Base-by-base conservation (phyloP, 2,329 filamentous ascomycete species). In the Pyrenophora teres region DNA sequence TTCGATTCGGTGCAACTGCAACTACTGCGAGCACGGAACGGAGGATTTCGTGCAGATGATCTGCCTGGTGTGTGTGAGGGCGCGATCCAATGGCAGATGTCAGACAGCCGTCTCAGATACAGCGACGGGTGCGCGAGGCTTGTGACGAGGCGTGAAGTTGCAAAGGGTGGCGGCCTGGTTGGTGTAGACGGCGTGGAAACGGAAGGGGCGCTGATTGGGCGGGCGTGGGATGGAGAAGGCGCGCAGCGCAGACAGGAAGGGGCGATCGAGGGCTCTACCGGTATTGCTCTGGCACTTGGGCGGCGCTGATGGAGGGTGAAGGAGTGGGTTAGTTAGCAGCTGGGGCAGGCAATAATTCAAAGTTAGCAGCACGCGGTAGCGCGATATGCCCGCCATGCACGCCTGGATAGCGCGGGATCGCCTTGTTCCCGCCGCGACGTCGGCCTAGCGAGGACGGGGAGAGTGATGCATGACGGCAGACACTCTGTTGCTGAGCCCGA, bases 11-110 rank as follows among this genome's bases (percentile, higher is more conserved):
- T 38, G 27, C 49, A 25, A 48, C 44, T 56, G 54, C 41, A 48
- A 50, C 48, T 32, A 54, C 59, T 65, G 64, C 63, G 52, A 62
- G 56, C 46, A 59, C 65, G 67, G 68, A 56, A 62, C 69, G 77
- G 76, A 77, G 73, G 76, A 78, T 79, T 75, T 71, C 74, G 75
- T 80, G 78, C 78, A 80, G 78, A 80, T 80, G 78, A 80, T 80
- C 75, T 76, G 70, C 67, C 60, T 62, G 60, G 50, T 54, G 59
- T 52, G 58, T 50, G 54, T 40, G 55, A 46, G 57, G 49, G 54
- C 49, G 59, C 53, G 42, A 62, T 47, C 71, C 68, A 74, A 71
- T 74, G 69, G 59, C 65, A 63, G 61, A 60, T 63, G 65, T 65
- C 63, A 67, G 69, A 71, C 67, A 68, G 52, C 54, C 57, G 68